These are phyloP conservation scores for Maudiozyma turicensis DNA, from an alignment of 805 yeast genomes.

Conservation along the genomic window DNA sequence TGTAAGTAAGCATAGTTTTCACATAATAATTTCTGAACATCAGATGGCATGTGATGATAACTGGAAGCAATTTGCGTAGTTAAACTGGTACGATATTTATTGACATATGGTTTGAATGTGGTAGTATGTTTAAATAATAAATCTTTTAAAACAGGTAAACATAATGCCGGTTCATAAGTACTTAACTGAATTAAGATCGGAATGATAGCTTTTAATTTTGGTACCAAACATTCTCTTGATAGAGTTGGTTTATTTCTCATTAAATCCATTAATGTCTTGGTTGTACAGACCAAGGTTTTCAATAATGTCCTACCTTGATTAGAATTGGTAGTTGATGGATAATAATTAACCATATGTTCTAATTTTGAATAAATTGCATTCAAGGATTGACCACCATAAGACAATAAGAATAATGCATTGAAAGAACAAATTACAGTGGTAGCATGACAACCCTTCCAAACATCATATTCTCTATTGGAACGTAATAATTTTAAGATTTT, in stretches of 20 bases:
- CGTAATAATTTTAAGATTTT: conserved; percentile 35
- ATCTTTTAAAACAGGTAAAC: conserved; percentile 34
- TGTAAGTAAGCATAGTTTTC: conserved; percentile 47
- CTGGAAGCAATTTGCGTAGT: conserved; percentile 28
- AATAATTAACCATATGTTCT: conserved; percentile 21
- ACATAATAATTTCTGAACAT: conserved; percentile 35
- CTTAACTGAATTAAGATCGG: conserved; percentile 39
- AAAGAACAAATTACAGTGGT: conserved; percentile 35
- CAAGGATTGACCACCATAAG: conserved; percentile 25
- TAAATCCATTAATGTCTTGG: conserved; percentile 28
- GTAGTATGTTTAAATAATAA: conserved; percentile 55
- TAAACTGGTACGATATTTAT: conserved; percentile 45
- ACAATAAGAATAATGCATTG: conserved; percentile 28
- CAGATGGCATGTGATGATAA: conserved; percentile 32
- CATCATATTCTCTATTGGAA: conserved; percentile 35
- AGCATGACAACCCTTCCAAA: conserved; percentile 55
- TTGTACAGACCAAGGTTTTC: conserved; percentile 24
- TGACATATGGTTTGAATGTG: conserved; percentile 70
- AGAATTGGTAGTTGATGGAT: conserved; percentile 12
- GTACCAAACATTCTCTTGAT: conserved; percentile 75
- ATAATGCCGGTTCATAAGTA: conserved; percentile 30
- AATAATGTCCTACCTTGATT: conserved; percentile 17
- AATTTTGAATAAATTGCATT: conserved; percentile 20
- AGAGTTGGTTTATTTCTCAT: conserved; percentile 76
- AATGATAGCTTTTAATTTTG: conserved; percentile 59